Evolutionary conservation across 179 eudicot genomes (phyloP).

Genomic region (Beta corolliflora): DNA sequence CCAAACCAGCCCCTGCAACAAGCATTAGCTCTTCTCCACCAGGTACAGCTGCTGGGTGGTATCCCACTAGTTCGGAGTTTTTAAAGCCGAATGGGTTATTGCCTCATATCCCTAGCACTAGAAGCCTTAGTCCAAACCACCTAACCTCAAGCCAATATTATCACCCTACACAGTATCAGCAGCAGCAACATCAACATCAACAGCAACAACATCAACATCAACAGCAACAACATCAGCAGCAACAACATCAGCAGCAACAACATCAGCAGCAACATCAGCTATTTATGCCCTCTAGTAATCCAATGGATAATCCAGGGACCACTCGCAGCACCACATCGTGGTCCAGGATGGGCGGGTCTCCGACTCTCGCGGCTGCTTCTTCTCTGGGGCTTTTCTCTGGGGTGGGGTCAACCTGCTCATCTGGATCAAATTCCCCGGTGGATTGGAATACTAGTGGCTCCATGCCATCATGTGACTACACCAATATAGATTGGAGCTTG

Average conservation of each 20-base stretch:
- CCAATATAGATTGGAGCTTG: conserved; percentile 73
- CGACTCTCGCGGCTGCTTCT: conserved; percentile 63
- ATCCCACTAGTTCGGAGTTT: conserved; percentile 44
- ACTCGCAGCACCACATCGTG: conserved; percentile 37
- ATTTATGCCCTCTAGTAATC: conserved; percentile 39
- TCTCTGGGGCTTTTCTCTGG: conserved; percentile 82
- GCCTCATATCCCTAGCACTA: conserved; percentile 48
- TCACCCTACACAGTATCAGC: conserved; percentile 42
- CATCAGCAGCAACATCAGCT: conserved; percentile 35
- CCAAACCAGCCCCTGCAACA: conserved; percentile 46
- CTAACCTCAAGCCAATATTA: conserved; percentile 49
- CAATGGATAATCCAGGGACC: conserved; percentile 41
- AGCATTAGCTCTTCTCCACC: conserved; percentile 68
- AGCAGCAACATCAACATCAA: conserved; percentile 50
- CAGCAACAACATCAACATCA: neutral
- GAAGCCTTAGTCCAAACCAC: conserved; percentile 48
- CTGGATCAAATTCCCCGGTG: conserved; percentile 61
- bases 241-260: conserved; percentile 28
- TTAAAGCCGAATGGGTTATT: conserved; percentile 49
- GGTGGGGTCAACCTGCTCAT: conserved; percentile 49
- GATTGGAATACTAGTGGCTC: conserved; percentile 69
- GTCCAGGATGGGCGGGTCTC: conserved; percentile 46
- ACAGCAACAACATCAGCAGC: conserved; percentile 27
- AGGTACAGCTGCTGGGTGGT: conserved; percentile 47
- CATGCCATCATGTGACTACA: conserved; percentile 60